Evolutionary conservation across 768 basidiomycete species (phyloP).

Genomic region (Glaciozyma martinii): DNA sequence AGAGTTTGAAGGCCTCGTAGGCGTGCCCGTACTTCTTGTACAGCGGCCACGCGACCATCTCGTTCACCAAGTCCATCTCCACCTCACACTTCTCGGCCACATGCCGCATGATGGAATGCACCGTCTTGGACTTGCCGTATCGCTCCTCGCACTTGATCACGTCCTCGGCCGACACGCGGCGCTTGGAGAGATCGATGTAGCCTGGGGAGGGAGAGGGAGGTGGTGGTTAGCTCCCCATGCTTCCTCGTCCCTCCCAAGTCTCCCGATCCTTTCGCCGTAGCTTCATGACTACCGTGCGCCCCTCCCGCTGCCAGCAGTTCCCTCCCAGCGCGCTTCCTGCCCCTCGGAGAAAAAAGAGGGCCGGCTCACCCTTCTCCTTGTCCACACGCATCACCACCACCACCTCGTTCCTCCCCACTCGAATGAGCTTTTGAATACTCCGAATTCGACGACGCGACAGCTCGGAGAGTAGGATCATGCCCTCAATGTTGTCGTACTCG

Average conservation of each 20-base stretch:
- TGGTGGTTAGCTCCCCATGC: not conserved
- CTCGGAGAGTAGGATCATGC: conserved; percentile 99
- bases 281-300: no score
- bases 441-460: conserved; percentile 90
- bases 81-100: conserved; percentile 43
- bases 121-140: conserved; percentile 95
- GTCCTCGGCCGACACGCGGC: conserved; percentile 94
- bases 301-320: no score
- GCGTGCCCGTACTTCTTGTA: conserved; percentile 86
- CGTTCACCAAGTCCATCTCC: conserved; percentile 71
- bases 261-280: not conserved
- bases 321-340: not conserved
- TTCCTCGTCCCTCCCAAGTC: not conserved
- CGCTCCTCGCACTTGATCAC: conserved; percentile 98
- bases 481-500: conserved; percentile 98
- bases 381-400: conserved; percentile 96
- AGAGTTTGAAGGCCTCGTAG: conserved; percentile 95
- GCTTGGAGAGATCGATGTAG: conserved; percentile 97
- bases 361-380: conserved; percentile 79
- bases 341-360: not conserved
- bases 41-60: conserved; percentile 85
- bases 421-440: conserved; percentile 94
- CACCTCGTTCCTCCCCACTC: conserved; percentile 95
- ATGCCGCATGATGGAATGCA: conserved; percentile 84
- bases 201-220: conserved; percentile 46